These are phyloP conservation scores for Casaregolazyma lundiana DNA, from an alignment of 1,139 yeast species.

Conservation along the genomic window DNA sequence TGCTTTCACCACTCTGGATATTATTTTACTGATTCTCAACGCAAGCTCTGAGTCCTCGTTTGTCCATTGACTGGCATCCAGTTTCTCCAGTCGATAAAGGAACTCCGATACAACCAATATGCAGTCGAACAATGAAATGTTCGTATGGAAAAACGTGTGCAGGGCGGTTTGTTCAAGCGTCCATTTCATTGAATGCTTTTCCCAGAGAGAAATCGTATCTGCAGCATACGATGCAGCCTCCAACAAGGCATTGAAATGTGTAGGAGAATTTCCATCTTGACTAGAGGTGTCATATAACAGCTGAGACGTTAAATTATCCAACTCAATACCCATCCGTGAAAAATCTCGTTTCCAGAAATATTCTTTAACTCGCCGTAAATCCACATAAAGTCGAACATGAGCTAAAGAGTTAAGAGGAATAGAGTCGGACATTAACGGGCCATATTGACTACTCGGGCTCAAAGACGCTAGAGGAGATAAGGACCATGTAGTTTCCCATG, in stretches of 20 bases:
- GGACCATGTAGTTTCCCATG: conserved; percentile 41
- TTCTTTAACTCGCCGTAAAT: conserved; percentile 32
- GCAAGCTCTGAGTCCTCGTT: conserved; percentile 30
- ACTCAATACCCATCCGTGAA: conserved; percentile 32
- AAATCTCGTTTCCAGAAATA: conserved; percentile 37
- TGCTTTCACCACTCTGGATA: conserved; percentile 28
- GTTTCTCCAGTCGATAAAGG: conserved; percentile 28
- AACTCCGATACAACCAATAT: conserved; percentile 36
- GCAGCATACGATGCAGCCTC: conserved; percentile 38
- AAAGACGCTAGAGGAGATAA: conserved; percentile 36
- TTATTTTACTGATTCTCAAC: conserved; percentile 28
- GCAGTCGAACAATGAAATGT: conserved; percentile 35
- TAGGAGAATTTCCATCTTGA: not conserved
- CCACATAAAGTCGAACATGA: conserved; percentile 34
- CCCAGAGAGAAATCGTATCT: conserved; percentile 38
- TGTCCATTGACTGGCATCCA: conserved; percentile 21
- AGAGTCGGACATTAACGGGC: conserved; percentile 39
- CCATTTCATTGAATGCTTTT: conserved; percentile 35
- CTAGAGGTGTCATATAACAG: conserved; percentile 18
- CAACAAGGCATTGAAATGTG: conserved; percentile 27
- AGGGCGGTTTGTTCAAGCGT: conserved; percentile 31
- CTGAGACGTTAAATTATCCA: conserved; percentile 24
- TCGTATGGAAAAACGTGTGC: conserved; percentile 36
- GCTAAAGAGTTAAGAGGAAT: conserved; percentile 38
- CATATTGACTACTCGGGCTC: conserved; percentile 33